phyloP scores from a whole-genome alignment of 2,329 filamentous ascomycete genomes.

The Penicillium sp. region DNA sequence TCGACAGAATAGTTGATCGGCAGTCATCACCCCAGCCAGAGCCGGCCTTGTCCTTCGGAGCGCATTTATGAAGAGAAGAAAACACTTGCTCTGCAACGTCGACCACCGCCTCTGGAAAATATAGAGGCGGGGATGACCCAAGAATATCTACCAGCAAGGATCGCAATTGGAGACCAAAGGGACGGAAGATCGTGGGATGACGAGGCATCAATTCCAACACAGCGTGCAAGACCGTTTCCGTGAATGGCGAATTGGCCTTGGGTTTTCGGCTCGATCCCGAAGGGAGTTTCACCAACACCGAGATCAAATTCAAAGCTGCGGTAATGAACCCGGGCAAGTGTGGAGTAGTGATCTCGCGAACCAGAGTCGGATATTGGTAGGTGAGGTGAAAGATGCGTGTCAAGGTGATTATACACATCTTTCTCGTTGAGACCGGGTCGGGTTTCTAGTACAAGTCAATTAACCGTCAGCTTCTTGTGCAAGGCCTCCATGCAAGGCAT shows the following conservation, averaged over 20 bases:
- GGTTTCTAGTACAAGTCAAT: slow-evolving; percentile 68
- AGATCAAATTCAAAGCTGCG: slow-evolving; percentile 61
- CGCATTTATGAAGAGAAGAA: slow-evolving; percentile 69
- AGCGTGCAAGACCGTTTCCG: slow-evolving; percentile 65
- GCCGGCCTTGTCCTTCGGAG: slow-evolving; percentile 68
- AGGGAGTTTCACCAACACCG: slow-evolving; percentile 39
- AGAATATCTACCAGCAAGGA: slow-evolving; percentile 56
- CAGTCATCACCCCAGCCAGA: slow-evolving; percentile 73
- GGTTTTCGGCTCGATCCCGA: slow-evolving; percentile 33
- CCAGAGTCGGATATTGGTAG: slow-evolving; percentile 72
- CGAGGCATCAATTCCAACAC: slow-evolving; percentile 67
- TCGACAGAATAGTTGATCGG: slow-evolving; percentile 54
- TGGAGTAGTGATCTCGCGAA: slow-evolving; percentile 82
- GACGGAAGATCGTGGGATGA: slow-evolving; percentile 77
- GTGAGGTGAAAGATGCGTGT: slow-evolving; percentile 79
- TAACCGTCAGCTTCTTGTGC: no score
- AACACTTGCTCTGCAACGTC: slow-evolving; percentile 59
- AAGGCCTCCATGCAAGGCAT: no score
- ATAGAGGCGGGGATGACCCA: slow-evolving; percentile 54
- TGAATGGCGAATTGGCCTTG: slow-evolving; percentile 45
- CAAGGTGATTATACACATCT: slow-evolving; percentile 68
- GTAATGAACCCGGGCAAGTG: slow-evolving; percentile 68
- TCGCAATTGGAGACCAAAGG: slow-evolving; percentile 64
- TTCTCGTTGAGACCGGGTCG: slow-evolving; percentile 68
- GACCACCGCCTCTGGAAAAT: slow-evolving; percentile 51